phyloP scores from a whole-genome alignment of 139 green algal species.

The Ettlia oleoabundans region DNA sequence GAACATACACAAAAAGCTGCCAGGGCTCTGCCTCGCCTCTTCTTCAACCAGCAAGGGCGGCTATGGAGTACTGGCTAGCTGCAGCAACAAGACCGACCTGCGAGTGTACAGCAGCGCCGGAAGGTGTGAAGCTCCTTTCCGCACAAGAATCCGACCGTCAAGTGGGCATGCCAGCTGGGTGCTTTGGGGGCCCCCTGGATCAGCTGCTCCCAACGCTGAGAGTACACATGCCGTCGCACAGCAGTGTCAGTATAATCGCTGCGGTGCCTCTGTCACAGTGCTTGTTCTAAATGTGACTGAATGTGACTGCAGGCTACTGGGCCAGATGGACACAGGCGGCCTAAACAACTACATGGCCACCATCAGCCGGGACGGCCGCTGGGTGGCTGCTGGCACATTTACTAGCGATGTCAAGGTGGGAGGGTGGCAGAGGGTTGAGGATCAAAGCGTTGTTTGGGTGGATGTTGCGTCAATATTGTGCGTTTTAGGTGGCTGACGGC shows the following conservation, averaged over 20 bases:
- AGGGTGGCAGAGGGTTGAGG: neutral
- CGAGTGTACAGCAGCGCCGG: slow-evolving; percentile 4
- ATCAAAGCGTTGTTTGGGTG: neutral
- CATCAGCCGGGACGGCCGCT: slow-evolving; percentile 48
- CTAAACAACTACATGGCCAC: slow-evolving; percentile 49
- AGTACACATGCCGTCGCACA: neutral
- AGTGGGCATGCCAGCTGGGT: too few species aligned
- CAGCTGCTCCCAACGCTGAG: neutral
- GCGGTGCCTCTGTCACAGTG: neutral
- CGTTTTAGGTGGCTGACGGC: neutral
- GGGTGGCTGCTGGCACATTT: slow-evolving; percentile 58
- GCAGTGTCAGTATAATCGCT: neutral
- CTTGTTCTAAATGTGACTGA: too few species aligned
- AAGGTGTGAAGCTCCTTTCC: neutral
- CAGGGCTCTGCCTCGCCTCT: slow-evolving; percentile 8
- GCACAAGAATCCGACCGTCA: too few species aligned
- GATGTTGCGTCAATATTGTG: neutral
- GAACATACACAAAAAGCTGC: slow-evolving; percentile 9
- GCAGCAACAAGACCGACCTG: slow-evolving; percentile 31
- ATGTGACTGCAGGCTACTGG: too few species aligned
- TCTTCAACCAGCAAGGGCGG: slow-evolving; percentile 6
- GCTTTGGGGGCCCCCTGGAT: too few species aligned
- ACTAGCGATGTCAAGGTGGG: slow-evolving; percentile 55
- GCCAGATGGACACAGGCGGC: slow-evolving; percentile 40
- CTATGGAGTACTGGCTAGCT: neutral